Percentiles rank a stretch among this genome's conserved stretches.
These are phyloP conservation scores for Clarireedia sp. DNA, from an alignment of 2,329 filamentous ascomycete species.

Conservation along the genomic window DNA sequence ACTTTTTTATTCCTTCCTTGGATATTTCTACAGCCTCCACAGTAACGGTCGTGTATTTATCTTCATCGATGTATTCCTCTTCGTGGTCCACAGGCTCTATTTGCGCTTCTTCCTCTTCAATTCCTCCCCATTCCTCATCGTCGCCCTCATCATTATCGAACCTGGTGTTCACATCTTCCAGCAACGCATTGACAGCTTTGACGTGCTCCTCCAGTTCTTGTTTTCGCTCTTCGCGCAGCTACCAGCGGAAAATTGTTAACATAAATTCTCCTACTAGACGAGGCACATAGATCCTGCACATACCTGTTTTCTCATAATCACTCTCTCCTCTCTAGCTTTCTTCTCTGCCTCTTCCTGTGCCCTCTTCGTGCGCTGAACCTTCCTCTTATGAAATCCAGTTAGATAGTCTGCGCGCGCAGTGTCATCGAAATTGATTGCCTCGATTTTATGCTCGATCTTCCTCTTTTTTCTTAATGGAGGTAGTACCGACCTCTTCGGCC, in stretches of 20 bases:
- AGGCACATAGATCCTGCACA: constrained; percentile 13
- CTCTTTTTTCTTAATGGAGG: constrained; percentile 58
- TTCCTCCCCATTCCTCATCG: constrained; percentile 53
- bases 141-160: constrained; percentile 34
- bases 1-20: constrained; percentile 61
- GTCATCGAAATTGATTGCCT: constrained; percentile 80
- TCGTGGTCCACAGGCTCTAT: constrained; percentile 58
- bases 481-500: constrained; percentile 49
- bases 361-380: constrained; percentile 73
- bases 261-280: too few relatives aligned
- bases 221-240: constrained; percentile 80
- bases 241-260: constrained; percentile 1
- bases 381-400: constrained; percentile 95
- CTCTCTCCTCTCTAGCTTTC: constrained; percentile 68
- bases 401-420: constrained; percentile 77
- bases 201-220: constrained; percentile 78
- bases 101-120: constrained; percentile 37
- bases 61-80: constrained; percentile 93
- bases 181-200: constrained; percentile 56
- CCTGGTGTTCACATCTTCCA: constrained; percentile 28
- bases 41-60: constrained; percentile 90
- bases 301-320: constrained; percentile 70
- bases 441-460: constrained; percentile 48
- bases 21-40: constrained; percentile 81
- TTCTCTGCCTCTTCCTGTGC: constrained; percentile 76